A percentile compares a stretch with the other conserved stretches of the same genome.
Conservation (phyloP, 768 basidiomycete genomes). For the Rickenella mellea region DNA sequence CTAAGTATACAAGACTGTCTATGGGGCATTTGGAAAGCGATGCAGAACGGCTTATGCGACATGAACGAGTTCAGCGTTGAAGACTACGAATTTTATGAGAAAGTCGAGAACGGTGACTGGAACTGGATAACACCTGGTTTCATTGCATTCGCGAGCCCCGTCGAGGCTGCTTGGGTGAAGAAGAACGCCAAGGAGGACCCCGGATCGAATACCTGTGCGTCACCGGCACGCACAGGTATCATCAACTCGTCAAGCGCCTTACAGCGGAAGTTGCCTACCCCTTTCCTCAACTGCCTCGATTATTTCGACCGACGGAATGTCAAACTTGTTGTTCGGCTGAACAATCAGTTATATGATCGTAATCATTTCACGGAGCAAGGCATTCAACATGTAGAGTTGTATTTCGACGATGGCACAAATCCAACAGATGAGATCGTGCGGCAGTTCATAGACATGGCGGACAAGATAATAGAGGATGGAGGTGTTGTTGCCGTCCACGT, state of each 20-base stretch:
- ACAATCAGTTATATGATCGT: slow-evolving; percentile 86
- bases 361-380: slow-evolving; percentile 74
- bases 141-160: slow-evolving; percentile 90
- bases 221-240: slow-evolving; percentile 19
- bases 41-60: slow-evolving; percentile 88
- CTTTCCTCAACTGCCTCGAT: slow-evolving; percentile 85
- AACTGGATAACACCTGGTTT: slow-evolving; percentile 91
- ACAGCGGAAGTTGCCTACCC: slow-evolving; percentile 67
- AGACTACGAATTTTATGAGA: slow-evolving; percentile 92
- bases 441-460: slow-evolving; percentile 80
- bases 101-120: slow-evolving; percentile 93
- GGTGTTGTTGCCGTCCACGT: slow-evolving; percentile 87
- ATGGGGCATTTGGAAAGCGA: slow-evolving; percentile 82
- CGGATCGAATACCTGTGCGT: slow-evolving; percentile 13
- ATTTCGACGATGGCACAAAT: slow-evolving; percentile 98
- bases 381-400: slow-evolving; percentile 84
- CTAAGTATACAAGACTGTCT: slow-evolving; percentile 88
- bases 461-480: slow-evolving; percentile 64
- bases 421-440: slow-evolving; percentile 93
- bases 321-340: slow-evolving; percentile 87
- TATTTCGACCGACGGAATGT: slow-evolving; percentile 85
- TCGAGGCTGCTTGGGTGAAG: slow-evolving; percentile 76
- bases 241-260: slow-evolving; percentile 44
- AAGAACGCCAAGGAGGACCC: slow-evolving; percentile 47
- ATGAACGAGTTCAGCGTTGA: slow-evolving; percentile 90